Evolutionary conservation across 352 stramenopile genomes (phyloP), one percentile per base, ranked within the genome.

Genomic region (Plasmopara halstedii): DNA sequence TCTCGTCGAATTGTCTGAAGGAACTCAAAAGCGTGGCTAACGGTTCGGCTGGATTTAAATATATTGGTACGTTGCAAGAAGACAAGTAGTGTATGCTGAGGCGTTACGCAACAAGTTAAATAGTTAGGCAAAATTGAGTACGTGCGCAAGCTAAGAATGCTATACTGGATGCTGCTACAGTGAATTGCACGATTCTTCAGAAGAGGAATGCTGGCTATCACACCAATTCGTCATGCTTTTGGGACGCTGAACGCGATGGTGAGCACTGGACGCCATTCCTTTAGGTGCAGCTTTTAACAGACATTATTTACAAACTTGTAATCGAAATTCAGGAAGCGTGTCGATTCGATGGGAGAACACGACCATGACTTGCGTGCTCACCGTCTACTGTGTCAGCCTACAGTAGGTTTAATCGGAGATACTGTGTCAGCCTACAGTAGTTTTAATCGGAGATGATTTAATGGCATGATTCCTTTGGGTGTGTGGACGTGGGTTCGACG

Each of bases 181-280:
- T 91, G 21, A 88, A 94, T 61, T 87, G 77, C 59, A 81, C 79
- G 35, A 77, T 94, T 44, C 58, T 94, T n/a, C 83, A 94, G 56
- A 94, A 94, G 74, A 68, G 80, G 17, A 94, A 94, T 47, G 75
- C 80, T 10, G 80, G 83, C 34, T 89, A 75, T 49, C 83, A 94
- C 64, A 89, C 78, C 54, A 92, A 86, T 52, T 91, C 80, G 33
- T 73, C 83, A 20, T 92, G 80, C 54, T 90, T 90, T 60, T 94
- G 83, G 83, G 80, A 94, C 48, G 72, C 83, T 22, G 62, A 88
- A 27, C 82, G 76, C 22, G 83, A 94, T 47, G 83, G 81, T 90
- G 42, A 48, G 76, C 57, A 15, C 25, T 46, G 26, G 34, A 17
- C 40, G 36, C 47, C 18, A 17, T 35, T 41, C 19, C 10, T 22